Evolutionary conservation across 768 basidiomycete species (phyloP), one percentile per base, ranked within the genome.

Genomic region (Pulveroboletus sp.): DNA sequence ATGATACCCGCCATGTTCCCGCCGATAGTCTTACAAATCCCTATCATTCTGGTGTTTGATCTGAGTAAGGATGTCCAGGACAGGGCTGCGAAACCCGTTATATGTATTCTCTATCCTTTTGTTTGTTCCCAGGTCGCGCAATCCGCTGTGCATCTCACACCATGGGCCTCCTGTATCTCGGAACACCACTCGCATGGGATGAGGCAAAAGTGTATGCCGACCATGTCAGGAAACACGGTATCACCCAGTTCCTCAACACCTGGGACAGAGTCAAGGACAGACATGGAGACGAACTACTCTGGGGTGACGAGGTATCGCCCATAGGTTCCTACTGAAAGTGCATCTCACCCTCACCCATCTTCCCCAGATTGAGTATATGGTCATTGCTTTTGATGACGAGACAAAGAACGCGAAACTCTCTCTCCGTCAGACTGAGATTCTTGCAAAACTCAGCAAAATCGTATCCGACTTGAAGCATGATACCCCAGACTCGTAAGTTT

Each of bases 121-220:
- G 27, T 29, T 2, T 29, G 8, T 11, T 40, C 38, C 39, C 21
- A 31, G 24, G 32, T 59, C 31, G 49, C 53, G 59, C 62, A 40
- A 58, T 53, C 43, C 21, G 21, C 33, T 24, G 29, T 25, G 38
- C 21, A 31, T 32, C 10, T 50, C 50, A 45, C 58, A 47, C 38
- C 46, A 99, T 99, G 95, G 97, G 97, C 46, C 80, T 99, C 43
- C 70, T 99, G 50, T 88, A 83, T 49, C 84, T 95, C 43, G 97
- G 97, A 45, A 98, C 93, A 4, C 93, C 97, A 20, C 79, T 98
- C 51, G 67, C 80, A 25, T 99, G 97, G 97, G 81, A 87, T 44
- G 87, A 97, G 58, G 86, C 91, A 42, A 90, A 87, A 68, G 78
- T 84, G 48, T 79, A 90, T 59, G 88, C 91, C 14, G 84, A 93